Conservation (phyloP, 768 basidiomycete genomes). For the Psilocybe subaeruginosa region DNA sequence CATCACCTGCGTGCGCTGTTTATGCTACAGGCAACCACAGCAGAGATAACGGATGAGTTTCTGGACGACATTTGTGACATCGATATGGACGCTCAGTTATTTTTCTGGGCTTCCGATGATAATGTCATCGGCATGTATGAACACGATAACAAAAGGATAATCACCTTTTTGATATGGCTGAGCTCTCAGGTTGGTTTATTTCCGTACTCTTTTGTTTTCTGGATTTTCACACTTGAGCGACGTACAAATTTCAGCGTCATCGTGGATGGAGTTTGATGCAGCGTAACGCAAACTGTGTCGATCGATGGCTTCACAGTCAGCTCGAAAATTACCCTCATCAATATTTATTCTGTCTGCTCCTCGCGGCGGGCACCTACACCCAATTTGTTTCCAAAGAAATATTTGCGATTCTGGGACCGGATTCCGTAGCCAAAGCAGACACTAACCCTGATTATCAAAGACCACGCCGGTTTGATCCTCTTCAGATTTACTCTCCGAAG, state of each 20-base stretch:
- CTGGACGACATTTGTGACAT: conserved; percentile 7
- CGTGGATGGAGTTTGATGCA: not conserved
- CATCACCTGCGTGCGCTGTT: conserved; percentile 14
- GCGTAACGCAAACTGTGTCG: not conserved
- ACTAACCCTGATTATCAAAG: not conserved
- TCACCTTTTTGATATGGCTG: conserved; percentile 12
- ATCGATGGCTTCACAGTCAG: conserved; percentile 7
- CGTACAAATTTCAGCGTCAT: not conserved
- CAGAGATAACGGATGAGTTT: not conserved
- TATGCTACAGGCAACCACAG: conserved; percentile 9
- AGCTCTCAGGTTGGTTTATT: not conserved
- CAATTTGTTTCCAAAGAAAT: conserved; percentile 6
- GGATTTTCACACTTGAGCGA: not conserved
- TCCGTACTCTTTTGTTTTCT: not conserved
- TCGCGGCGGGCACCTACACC: conserved; percentile 6
- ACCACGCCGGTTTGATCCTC: conserved; percentile 12
- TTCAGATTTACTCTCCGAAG: conserved; percentile 10
- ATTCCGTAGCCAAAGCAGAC: not conserved
- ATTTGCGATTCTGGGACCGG: conserved; percentile 7
- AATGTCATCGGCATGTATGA: conserved; percentile 14
- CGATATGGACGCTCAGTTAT: conserved; percentile 8
- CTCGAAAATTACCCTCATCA: conserved; percentile 4
- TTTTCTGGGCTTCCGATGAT: conserved; percentile 12
- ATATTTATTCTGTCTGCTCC: not conserved
- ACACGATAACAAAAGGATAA: conserved; percentile 13